phyloP scores from a whole-genome alignment of 495 filamentous ascomycete genomes.

The Extremus antarcticus region DNA sequence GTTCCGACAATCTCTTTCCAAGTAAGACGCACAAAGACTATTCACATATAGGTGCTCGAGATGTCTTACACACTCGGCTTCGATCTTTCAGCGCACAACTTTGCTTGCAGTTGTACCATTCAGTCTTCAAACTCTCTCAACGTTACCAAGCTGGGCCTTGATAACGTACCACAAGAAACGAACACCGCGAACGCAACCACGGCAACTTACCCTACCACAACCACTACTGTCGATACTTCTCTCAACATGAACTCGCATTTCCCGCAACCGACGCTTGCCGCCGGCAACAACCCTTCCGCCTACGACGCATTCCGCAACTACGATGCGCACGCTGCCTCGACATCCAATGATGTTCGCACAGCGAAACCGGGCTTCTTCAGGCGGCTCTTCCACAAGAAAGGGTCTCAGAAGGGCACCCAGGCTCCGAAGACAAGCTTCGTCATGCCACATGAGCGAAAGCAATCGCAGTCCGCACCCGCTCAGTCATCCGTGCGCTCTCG shows the following conservation, averaged over 20 bases:
- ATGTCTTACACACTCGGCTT: background rate
- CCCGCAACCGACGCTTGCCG: background rate
- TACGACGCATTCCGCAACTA: background rate
- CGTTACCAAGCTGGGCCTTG: background rate
- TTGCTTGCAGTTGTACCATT: background rate
- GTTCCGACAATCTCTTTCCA: background rate
- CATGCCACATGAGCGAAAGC: background rate
- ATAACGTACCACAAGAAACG: background rate
- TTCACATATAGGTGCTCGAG: background rate
- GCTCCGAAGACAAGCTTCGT: background rate
- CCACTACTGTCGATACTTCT: background rate
- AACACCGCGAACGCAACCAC: background rate
- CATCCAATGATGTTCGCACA: background rate
- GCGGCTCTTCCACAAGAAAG: background rate
- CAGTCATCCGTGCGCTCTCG: conserved; percentile 6
- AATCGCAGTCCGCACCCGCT: background rate
- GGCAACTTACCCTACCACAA: background rate
- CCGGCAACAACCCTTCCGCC: background rate
- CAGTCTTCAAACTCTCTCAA: background rate
- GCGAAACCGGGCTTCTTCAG: background rate
- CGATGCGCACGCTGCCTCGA: background rate
- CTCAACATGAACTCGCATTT: background rate
- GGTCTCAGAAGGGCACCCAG: background rate
- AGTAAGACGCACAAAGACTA: background rate
- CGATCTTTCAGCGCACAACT: background rate